phyloP scores from a whole-genome alignment of 2,329 filamentous ascomycete species.

The Pestalotiopsis sp. region DNA sequence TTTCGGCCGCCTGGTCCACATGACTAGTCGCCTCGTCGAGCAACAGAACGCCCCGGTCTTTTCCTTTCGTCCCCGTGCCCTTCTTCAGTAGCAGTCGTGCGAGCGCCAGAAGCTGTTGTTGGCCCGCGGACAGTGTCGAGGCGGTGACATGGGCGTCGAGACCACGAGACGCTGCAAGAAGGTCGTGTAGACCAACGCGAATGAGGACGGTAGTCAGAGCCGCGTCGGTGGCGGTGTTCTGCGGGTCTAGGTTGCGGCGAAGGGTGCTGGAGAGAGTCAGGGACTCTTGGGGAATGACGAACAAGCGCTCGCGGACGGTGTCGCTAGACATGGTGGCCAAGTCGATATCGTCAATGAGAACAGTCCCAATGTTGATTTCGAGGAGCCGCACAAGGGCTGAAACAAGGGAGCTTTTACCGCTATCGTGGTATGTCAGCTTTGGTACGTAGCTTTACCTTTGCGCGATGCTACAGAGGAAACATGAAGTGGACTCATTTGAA shows the following conservation, averaged over 20 bases:
- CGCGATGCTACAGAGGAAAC: not conserved
- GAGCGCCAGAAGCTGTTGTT: conserved; percentile 10
- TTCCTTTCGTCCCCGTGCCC: not conserved
- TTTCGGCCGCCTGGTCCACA: not conserved
- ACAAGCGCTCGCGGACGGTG: not conserved
- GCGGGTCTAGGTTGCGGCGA: conserved; percentile 2
- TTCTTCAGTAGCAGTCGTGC: not conserved
- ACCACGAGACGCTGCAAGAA: not conserved
- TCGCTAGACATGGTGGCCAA: not conserved
- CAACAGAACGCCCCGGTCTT: not conserved
- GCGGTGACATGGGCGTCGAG: not conserved
- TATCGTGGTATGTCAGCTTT: not conserved
- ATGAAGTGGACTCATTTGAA: not conserved
- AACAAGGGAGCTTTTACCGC: conserved; percentile 7
- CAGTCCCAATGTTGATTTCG: not conserved
- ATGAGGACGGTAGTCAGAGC: conserved; percentile 33
- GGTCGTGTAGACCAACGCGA: conserved; percentile 1
- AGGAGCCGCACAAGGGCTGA: not conserved
- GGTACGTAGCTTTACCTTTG: not conserved
- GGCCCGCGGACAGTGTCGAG: not conserved
- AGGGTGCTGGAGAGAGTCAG: conserved; percentile 4
- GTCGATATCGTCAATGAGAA: conserved; percentile 4
- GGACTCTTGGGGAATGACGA: conserved; percentile 1
- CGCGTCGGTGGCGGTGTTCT: conserved; percentile 25
- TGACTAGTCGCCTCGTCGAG: conserved; percentile 7